Evolutionary conservation across 164 flowering plant genomes (phyloP).

Genomic region (Euptelea pleiosperma): DNA sequence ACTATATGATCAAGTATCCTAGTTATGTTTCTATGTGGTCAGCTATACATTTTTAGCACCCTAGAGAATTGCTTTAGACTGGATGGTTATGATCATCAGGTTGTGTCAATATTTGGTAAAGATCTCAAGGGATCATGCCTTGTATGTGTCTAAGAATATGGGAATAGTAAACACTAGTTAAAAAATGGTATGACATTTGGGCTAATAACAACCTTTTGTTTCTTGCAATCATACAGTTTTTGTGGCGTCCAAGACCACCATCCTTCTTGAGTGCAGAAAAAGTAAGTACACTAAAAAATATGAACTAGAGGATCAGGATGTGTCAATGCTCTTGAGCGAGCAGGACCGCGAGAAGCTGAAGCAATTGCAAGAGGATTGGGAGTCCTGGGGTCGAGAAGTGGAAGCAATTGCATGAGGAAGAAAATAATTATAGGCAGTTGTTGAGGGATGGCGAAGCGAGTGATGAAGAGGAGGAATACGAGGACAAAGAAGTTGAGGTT

Average conservation of each 20-base stretch:
- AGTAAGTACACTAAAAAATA: constrained; percentile 95
- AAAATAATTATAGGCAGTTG: constrained; percentile 50
- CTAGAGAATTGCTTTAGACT: too few relatives aligned
- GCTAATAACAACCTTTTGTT: too few relatives aligned
- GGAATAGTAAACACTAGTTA: too few relatives aligned
- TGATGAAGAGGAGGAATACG: constrained; percentile 93
- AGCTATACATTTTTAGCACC: too few relatives aligned
- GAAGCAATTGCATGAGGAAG: constrained; percentile 72
- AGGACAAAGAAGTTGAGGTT: constrained; percentile 89
- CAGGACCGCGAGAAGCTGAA: constrained; percentile 88
- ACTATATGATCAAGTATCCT: too few relatives aligned
- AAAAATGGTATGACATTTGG: too few relatives aligned
- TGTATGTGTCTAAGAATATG: too few relatives aligned
- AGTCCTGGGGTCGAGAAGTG: constrained; percentile 67
- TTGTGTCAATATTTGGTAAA: too few relatives aligned
- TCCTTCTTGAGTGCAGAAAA: constrained; percentile 72
- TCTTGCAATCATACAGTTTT: constrained; percentile 36
- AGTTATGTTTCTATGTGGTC: too few relatives aligned
- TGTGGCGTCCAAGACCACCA: constrained; percentile 96
- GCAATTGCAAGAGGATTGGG: constrained; percentile 87
- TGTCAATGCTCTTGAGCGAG: constrained; percentile 71
- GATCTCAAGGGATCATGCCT: too few relatives aligned
- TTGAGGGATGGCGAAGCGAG: constrained; percentile 92
- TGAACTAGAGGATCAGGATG: constrained; percentile 95
- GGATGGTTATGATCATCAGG: too few relatives aligned